Evolutionary conservation across 495 filamentous ascomycete genomes (phyloP).

Genomic region (Jackrogersella minutella): DNA sequence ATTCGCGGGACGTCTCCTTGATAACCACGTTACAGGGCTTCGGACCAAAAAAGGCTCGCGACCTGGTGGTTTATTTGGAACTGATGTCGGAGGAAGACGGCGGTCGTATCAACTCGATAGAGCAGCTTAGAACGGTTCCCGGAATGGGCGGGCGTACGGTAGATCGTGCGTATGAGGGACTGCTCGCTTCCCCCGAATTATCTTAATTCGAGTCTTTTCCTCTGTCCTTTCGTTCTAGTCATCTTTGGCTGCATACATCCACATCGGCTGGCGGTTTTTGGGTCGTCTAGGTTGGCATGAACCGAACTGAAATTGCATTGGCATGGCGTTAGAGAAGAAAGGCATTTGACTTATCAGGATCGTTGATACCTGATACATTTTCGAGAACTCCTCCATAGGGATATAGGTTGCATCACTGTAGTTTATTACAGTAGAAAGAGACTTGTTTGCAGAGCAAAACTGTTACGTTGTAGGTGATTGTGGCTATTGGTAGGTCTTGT

Average conservation of each 20-base stretch:
- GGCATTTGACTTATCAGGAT: constrained; percentile 28
- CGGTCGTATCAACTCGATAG: constrained; percentile 53
- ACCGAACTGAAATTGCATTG: constrained; percentile 27
- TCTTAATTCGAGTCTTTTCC: constrained; percentile 4
- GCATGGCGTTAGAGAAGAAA: constrained; percentile 24
- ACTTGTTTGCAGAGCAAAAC: too few species aligned
- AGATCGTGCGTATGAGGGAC: constrained; percentile 62
- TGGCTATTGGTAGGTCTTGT: too few species aligned
- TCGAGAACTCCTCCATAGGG: background rate
- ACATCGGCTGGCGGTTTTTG: constrained; percentile 20
- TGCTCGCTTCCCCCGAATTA: constrained; percentile 30
- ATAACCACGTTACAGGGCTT: constrained; percentile 78
- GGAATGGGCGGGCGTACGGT: constrained; percentile 67
- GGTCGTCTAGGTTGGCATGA: constrained; percentile 14
- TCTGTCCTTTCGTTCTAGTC: constrained; percentile 3
- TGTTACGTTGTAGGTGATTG: background rate
- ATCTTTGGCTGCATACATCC: constrained; percentile 13
- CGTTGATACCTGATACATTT: too few species aligned
- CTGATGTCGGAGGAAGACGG: constrained; percentile 55
- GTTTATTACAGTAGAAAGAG: too few species aligned
- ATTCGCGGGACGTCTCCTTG: constrained; percentile 76
- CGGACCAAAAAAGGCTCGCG: constrained; percentile 70
- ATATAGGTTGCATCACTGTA: constrained; percentile 2
- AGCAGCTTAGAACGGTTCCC: constrained; percentile 62
- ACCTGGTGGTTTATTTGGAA: constrained; percentile 66